phyloP scores from a whole-genome alignment of 2,329 filamentous ascomycete species.

The Colletotrichum siamense region DNA sequence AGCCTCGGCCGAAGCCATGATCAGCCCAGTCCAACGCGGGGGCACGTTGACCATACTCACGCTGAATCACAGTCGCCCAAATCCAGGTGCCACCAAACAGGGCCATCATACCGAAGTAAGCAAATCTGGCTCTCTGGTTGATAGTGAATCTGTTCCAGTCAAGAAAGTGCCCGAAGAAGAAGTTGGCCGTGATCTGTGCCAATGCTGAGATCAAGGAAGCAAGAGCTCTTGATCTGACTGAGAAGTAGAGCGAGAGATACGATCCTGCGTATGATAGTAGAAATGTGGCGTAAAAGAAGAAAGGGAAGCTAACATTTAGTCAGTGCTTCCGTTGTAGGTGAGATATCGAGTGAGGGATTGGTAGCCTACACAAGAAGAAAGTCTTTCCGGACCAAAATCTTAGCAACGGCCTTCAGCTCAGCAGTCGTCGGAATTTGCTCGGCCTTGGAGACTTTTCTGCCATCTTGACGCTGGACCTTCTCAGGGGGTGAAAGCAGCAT shows the following conservation, averaged over 20 bases:
- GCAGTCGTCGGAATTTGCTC: neutral
- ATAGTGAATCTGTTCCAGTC: slow-evolving; percentile 24
- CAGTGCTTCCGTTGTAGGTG: fast-evolving
- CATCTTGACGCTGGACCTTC: neutral
- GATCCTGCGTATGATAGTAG: slow-evolving; percentile 26
- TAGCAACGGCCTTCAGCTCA: neutral
- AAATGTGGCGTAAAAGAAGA: slow-evolving; percentile 15
- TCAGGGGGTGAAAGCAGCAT: neutral
- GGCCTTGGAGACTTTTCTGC: neutral
- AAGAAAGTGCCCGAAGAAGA: slow-evolving; percentile 27
- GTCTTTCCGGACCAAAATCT: slow-evolving; percentile 9
- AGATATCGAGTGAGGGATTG: too few relatives aligned
- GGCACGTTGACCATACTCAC: slow-evolving; percentile 14
- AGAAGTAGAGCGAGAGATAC: slow-evolving; percentile 25
- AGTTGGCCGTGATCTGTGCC: slow-evolving; percentile 25
- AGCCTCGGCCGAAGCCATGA: slow-evolving; percentile 26
- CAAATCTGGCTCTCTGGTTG: slow-evolving; percentile 20
- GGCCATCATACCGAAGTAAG: slow-evolving; percentile 25
- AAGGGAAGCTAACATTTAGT: neutral
- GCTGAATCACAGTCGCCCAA: slow-evolving; percentile 27
- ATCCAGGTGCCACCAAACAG: slow-evolving; percentile 25
- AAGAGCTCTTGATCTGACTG: slow-evolving; percentile 23
- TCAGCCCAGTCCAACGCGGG: slow-evolving; percentile 23
- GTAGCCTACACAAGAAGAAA: slow-evolving; percentile 15
- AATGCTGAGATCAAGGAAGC: slow-evolving; percentile 25